Evolutionary conservation across 2,329 filamentous ascomycete genomes (phyloP).

Genomic region (Ophiosphaerella korrae): DNA sequence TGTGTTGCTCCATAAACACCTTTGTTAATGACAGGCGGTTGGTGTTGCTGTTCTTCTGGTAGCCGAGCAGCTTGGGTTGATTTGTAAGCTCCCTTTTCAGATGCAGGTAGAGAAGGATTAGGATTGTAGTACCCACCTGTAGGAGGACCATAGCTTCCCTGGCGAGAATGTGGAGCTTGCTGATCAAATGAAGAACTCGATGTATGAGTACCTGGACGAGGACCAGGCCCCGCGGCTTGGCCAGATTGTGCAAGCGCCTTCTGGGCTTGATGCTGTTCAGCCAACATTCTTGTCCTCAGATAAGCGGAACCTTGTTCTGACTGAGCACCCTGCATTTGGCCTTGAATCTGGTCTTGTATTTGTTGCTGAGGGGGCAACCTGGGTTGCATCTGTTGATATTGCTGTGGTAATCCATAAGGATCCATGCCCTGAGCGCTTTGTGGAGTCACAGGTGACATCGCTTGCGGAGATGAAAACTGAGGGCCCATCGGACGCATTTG

Average conservation of each 20-base stretch:
- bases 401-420: constrained; percentile 15
- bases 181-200: constrained; percentile 10
- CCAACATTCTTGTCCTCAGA: constrained; percentile 26
- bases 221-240: constrained; percentile 9
- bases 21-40: constrained; percentile 7
- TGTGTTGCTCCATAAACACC: constrained; percentile 3
- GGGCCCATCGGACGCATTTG: constrained; percentile 21
- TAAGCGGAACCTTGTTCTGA: constrained; percentile 29
- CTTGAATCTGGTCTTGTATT: not conserved
- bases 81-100: constrained; percentile 21
- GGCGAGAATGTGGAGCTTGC: constrained; percentile 6
- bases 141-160: constrained; percentile 15
- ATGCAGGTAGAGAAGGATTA: constrained; percentile 10
- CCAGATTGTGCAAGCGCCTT: constrained; percentile 6
- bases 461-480: constrained; percentile 15
- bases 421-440: constrained; percentile 19
- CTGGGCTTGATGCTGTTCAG: constrained; percentile 24
- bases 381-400: constrained; percentile 15
- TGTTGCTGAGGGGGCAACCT: constrained; percentile 8
- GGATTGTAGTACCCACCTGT: constrained; percentile 34
- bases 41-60: constrained; percentile 16
- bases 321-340: constrained; percentile 2
- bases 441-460: constrained; percentile 12
- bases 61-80: constrained; percentile 19
- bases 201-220: constrained; percentile 3